These are phyloP conservation scores for Penicillium flavigenum DNA, from an alignment of 495 filamentous ascomycete genomes.

Conservation along the genomic window DNA sequence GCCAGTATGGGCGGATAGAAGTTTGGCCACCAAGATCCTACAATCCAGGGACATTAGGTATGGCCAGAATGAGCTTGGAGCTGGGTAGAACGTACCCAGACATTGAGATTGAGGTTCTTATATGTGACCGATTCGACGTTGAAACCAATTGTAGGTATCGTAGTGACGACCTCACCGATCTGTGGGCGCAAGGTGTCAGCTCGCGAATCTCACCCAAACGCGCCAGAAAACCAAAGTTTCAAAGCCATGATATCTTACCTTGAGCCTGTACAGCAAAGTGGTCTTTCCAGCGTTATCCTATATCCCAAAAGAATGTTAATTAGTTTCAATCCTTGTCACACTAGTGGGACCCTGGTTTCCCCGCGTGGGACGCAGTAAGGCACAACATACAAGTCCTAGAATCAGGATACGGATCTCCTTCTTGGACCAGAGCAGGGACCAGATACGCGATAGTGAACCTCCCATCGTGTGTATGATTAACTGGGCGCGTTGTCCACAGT, in stretches of 20 bases:
- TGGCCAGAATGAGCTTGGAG: neutral
- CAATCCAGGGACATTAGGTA: constrained; percentile 11
- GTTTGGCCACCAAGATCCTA: constrained; percentile 96
- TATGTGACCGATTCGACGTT: constrained; percentile 98
- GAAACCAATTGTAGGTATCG: constrained; percentile 98
- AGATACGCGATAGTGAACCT: constrained; percentile 69
- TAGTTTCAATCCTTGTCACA: constrained; percentile 15
- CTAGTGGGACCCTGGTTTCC: neutral
- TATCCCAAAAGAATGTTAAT: constrained; percentile 19
- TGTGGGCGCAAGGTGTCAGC: constrained; percentile 41
- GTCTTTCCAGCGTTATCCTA: constrained; percentile 99
- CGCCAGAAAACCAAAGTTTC: neutral
- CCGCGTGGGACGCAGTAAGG: neutral
- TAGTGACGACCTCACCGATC: constrained; percentile 98
- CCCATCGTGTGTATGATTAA: constrained; percentile 60
- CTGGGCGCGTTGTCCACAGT: neutral
- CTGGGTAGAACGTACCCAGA: constrained; percentile 67
- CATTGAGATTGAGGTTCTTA: constrained; percentile 96
- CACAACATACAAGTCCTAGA: constrained; percentile 74
- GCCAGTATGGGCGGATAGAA: constrained; percentile 95
- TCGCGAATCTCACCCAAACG: constrained; percentile 3
- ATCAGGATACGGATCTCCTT: constrained; percentile 98
- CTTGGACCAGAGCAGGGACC: constrained; percentile 82
- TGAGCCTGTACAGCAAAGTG: constrained; percentile 90
- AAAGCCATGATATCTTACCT: constrained; percentile 54